These are phyloP conservation scores for Vitis amurensis DNA, from an alignment of 164 flowering plant genomes.

Conservation along the genomic window DNA sequence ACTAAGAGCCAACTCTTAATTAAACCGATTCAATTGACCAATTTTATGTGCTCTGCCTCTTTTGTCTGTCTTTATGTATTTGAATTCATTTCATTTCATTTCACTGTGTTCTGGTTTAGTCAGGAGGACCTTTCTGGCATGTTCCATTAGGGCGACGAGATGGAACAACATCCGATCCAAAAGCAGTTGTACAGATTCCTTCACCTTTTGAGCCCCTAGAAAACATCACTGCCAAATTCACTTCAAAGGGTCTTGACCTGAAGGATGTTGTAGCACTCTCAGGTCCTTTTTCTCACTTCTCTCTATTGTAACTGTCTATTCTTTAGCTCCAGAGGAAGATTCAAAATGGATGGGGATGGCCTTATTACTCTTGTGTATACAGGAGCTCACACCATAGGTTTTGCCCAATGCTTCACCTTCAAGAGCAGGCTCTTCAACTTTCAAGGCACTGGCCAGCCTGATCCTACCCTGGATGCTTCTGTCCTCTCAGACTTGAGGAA, in stretches of 20 bases:
- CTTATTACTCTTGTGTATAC: neutral
- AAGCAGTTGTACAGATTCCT: slow-evolving; percentile 57
- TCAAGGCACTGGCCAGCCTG: slow-evolving; percentile 57
- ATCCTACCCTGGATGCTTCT: slow-evolving; percentile 56
- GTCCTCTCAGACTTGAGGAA: slow-evolving; percentile 38
- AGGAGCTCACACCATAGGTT: slow-evolving; percentile 85
- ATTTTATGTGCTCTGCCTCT: neutral
- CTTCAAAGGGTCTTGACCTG: slow-evolving; percentile 59
- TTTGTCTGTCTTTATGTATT: neutral
- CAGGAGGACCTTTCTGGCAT: slow-evolving; percentile 68
- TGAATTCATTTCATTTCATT: no score
- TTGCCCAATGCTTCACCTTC: slow-evolving; percentile 70
- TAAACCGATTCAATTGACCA: neutral
- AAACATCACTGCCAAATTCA: slow-evolving; percentile 60
- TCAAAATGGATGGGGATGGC: neutral
- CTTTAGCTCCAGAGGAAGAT: neutral
- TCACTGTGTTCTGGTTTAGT: slow-evolving; percentile 20
- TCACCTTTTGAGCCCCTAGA: slow-evolving; percentile 60
- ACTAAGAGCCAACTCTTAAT: no score
- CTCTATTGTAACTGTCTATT: neutral
- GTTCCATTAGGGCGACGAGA: slow-evolving; percentile 63
- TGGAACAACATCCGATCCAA: slow-evolving; percentile 49
- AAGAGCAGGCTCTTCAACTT: slow-evolving; percentile 66
- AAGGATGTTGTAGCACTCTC: slow-evolving; percentile 78
- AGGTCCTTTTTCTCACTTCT: slow-evolving; percentile 32